Evolutionary conservation across 805 yeast species (phyloP), one percentile per base, ranked within the genome.

Genomic region (Barnettozyma pratensis): DNA sequence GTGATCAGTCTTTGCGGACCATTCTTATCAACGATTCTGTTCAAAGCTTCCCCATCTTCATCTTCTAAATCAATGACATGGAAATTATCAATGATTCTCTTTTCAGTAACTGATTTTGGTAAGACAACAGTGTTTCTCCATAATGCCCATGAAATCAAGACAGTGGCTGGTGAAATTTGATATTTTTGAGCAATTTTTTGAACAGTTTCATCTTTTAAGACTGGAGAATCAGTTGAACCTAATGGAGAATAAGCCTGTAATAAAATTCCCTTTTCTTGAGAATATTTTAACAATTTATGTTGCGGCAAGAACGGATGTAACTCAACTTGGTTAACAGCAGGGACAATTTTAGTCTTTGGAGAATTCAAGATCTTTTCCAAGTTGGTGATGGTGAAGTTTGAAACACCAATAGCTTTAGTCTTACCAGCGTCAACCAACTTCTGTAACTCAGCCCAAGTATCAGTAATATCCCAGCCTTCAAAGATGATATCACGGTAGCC

Each of bases 101-200:
- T 53, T 19, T 71, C 68, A 44, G 68, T 71, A 27, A 71, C 72
- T 26, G 80, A 75, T 60, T 77, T 77, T 47, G 81, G 80, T 51
- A 77, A 61, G 6, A 78, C 81, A 40, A 80, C 77, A 36, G 76
- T 69, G 36, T 76, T 79, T 67, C 86, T 77, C 61, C 72, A 69
- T 32, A 77, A 65, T 35, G 76, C 80, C 87, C 87, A 83, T 30
- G 83, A 76, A 53, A 81, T 68, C 46, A 78, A 67, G 34, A 81
- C 59, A 46, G 75, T 74, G 11, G 82, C 84, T 9, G 81, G 72
- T 8, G 64, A 62, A 10, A 63, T 66, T 9, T 58, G 58, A 52
- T 72, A 62, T 50, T 72, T 71, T 37, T 72, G 62, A 9, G 85
- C 83, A 41, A 81, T 58, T 11, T 66, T 64, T 11, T 58, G 50